Evolutionary conservation across 495 filamentous ascomycete species (phyloP).

Genomic region (Hypomontagnella submonticulosa): DNA sequence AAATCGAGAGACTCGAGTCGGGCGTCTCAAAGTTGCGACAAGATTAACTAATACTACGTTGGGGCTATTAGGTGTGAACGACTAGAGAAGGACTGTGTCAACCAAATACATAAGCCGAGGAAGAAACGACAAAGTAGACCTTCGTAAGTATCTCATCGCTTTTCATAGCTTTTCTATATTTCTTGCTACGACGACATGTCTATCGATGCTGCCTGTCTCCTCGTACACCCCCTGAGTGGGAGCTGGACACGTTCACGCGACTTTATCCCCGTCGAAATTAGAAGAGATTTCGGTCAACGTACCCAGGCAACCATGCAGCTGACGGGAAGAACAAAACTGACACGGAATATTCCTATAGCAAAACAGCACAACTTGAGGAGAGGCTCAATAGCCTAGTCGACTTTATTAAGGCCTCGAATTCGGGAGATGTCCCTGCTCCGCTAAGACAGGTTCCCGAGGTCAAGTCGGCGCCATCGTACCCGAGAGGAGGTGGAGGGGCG

Average conservation of each 20-base stretch:
- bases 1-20: not conserved
- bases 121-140: conserved; percentile 51
- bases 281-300: not conserved
- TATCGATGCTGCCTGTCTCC: not conserved
- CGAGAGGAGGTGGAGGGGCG: not conserved
- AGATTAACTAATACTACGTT: conserved; percentile 21
- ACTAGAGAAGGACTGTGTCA: conserved; percentile 49
- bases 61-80: conserved; percentile 44
- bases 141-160: conserved; percentile 46
- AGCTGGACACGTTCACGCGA: not conserved
- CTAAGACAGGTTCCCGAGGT: conserved; percentile 5
- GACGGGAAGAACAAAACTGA: conserved; percentile 3
- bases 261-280: not conserved
- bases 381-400: conserved; percentile 50
- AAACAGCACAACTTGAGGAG: conserved; percentile 50
- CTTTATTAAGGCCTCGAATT: conserved; percentile 42
- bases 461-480: conserved; percentile 3
- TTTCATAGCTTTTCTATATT: not conserved
- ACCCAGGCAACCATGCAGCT: not conserved
- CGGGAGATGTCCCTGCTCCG: conserved; percentile 38
- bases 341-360: conserved; percentile 27
- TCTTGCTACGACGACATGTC: not conserved
- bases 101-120: conserved; percentile 48
- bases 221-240: not conserved
- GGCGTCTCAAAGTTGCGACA: not conserved